Base-by-base conservation (phyloP, 2,329 filamentous ascomycete genomes). In the Epichloe aotearoae region DNA sequence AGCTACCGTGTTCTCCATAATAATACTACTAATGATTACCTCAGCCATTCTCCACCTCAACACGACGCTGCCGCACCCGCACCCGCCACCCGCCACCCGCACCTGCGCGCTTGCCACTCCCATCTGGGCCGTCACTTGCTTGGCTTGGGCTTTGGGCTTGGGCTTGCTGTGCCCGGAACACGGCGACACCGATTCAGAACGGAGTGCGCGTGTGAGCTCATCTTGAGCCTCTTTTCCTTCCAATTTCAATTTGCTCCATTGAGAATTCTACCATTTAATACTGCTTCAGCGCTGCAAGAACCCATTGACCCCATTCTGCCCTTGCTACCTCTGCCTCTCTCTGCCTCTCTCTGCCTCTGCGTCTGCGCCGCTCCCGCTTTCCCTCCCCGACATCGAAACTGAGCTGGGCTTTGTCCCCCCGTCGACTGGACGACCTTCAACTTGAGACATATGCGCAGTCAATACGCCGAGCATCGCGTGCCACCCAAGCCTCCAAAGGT, bases 161-260 rank as follows among this genome's bases (percentile, higher is more conserved):
- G 30, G 30, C 30, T 11, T 30, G 30, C 30, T 30, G 37, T 20
- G 34, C 11, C 38, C 46, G 17, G 47, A 33, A 34, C 33, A 30
- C 34, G 15, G 43, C 41, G 49, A 45, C 48, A 38, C 33, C 41
- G 33, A 36, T 40, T 15, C n/a, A n/a, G 4, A 44, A 33, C n/a
- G 23, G 33, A 44, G 39, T 41, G 49, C 47, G 49, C 30, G 30
- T 8, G 39, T 41, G 49, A 38, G 49, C 26, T 42, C 49, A 46
- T 51, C 49, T 51, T 19, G 15, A 38, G 47, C 26, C 39, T 42
- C 30, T 26, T 36, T 33, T 38, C 34, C 15, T 30, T 34, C 47
- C 30, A 17, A 8, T 10, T 30, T 30, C 20, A 7, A 15, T 15
- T 20, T 37, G 36, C 39, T 49, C 47, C 47, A 37, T 49, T 37